Conservation (phyloP, 1,139 yeast species). For the Geotrichum europaeum region DNA sequence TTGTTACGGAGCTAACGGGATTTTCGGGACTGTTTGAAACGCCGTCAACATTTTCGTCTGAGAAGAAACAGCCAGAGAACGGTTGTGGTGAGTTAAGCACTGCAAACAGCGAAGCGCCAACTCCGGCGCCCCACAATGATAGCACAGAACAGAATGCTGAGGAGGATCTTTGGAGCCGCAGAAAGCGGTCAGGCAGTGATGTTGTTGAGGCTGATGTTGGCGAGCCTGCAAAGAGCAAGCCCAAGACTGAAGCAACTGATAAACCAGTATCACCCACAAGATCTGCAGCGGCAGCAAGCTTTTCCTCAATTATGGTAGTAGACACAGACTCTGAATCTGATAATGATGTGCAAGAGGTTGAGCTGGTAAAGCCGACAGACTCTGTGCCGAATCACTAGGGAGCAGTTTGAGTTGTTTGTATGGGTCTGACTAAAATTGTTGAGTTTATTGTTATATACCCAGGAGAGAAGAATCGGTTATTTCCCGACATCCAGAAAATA, state of each 20-base stretch:
- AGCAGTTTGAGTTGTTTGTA: not conserved
- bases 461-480: not conserved
- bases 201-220: not conserved
- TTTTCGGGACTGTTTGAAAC: slow-evolving; percentile 27
- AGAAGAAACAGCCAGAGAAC: not conserved
- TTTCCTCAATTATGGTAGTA: not conserved
- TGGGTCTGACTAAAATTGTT: not conserved
- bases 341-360: not conserved
- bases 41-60: not conserved
- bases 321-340: not conserved
- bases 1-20: slow-evolving; percentile 24
- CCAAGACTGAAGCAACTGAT: not conserved
- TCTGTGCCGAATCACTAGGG: not conserved
- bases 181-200: not conserved
- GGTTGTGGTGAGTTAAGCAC: not conserved
- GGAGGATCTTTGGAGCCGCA: not conserved
- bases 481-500: not conserved
- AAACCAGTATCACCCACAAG: not conserved
- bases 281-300: not conserved
- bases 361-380: not conserved
- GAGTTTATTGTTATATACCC: not conserved
- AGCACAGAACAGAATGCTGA: not conserved
- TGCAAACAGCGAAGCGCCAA: not conserved
- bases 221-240: not conserved
- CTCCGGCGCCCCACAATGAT: not conserved